Percentiles rank a stretch among this genome's conserved stretches.
Conservation (phyloP, 78 protist genomes). For the slime mould (Dictyostelium discoideum) region DNA sequence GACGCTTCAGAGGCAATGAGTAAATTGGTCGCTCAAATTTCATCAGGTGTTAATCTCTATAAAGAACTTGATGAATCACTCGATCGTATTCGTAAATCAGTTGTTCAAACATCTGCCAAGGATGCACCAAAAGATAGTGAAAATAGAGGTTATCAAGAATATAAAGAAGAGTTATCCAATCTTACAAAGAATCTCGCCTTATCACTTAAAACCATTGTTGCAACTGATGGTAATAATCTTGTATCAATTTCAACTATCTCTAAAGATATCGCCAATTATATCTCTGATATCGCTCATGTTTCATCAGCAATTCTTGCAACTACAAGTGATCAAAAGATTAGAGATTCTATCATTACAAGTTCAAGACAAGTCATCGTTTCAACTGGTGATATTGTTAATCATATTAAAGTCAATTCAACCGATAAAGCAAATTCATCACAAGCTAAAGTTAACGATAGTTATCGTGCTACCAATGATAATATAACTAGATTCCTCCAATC, state of each 20-base stretch:
- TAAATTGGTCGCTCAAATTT: conserved; percentile 61
- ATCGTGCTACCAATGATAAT: conserved; percentile 32
- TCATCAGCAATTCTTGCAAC: conserved; percentile 8
- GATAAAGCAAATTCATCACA: background rate
- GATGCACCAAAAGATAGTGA: background rate
- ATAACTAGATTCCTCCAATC: conserved; percentile 81
- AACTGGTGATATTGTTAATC: conserved; percentile 22
- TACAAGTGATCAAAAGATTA: conserved; percentile 59
- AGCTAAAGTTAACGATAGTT: conserved; percentile 44
- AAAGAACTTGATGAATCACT: conserved; percentile 80
- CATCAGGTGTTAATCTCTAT: conserved; percentile 74
- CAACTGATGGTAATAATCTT: conserved; percentile 71
- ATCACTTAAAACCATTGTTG: conserved; percentile 53
- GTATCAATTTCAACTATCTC: conserved; percentile 71
- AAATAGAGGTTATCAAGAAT: conserved; percentile 69
- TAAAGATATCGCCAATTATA: conserved; percentile 58
- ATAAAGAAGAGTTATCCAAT: conserved; percentile 60
- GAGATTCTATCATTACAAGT: conserved; percentile 51
- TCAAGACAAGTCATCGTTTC: conserved; percentile 38
- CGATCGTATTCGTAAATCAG: conserved; percentile 11
- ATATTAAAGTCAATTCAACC: conserved; percentile 13
- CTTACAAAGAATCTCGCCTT: conserved; percentile 53
- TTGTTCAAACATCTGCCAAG: background rate
- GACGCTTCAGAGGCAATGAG: conserved; percentile 73
- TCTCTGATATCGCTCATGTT: conserved; percentile 21